Evolutionary conservation across 495 filamentous ascomycete genomes (phyloP).

Genomic region (Penicillium roqueforti): DNA sequence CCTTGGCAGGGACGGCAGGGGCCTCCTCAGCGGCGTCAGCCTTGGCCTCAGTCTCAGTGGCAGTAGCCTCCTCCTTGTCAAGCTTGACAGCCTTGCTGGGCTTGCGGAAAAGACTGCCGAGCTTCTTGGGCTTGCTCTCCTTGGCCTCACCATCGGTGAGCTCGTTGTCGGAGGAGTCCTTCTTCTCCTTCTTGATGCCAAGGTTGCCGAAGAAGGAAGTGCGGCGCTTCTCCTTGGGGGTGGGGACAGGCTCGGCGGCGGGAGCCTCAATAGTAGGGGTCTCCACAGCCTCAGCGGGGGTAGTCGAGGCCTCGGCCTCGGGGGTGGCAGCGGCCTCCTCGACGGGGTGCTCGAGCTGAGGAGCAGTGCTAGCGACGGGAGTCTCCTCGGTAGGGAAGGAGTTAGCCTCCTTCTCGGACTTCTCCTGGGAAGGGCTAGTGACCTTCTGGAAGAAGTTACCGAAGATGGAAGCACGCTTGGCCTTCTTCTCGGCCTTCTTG

Average conservation of each 20-base stretch:
- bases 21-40: slow-evolving; percentile 30
- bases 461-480: slow-evolving; percentile 52
- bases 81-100: slow-evolving; percentile 52
- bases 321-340: slow-evolving; percentile 40
- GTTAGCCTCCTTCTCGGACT: slow-evolving; percentile 49
- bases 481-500: slow-evolving; percentile 42
- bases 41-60: slow-evolving; percentile 36
- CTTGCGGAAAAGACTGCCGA: slow-evolving; percentile 55
- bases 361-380: slow-evolving; percentile 45
- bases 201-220: slow-evolving; percentile 53
- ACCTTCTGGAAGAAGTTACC: slow-evolving; percentile 54
- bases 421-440: slow-evolving; percentile 49
- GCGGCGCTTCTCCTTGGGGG: slow-evolving; percentile 51
- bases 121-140: slow-evolving; percentile 48
- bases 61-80: slow-evolving; percentile 34
- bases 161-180: slow-evolving; percentile 49
- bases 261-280: slow-evolving; percentile 34
- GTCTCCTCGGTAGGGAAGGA: slow-evolving; percentile 40
- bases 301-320: slow-evolving; percentile 43
- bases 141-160: slow-evolving; percentile 45
- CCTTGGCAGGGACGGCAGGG: slow-evolving; percentile 25
- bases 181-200: slow-evolving; percentile 51
- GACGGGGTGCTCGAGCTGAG: slow-evolving; percentile 50
- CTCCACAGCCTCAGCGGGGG: slow-evolving; percentile 42
- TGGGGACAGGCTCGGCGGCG: slow-evolving; percentile 28